Base-by-base conservation (phyloP, 305 asterid species). In the Striga hermonthica region DNA sequence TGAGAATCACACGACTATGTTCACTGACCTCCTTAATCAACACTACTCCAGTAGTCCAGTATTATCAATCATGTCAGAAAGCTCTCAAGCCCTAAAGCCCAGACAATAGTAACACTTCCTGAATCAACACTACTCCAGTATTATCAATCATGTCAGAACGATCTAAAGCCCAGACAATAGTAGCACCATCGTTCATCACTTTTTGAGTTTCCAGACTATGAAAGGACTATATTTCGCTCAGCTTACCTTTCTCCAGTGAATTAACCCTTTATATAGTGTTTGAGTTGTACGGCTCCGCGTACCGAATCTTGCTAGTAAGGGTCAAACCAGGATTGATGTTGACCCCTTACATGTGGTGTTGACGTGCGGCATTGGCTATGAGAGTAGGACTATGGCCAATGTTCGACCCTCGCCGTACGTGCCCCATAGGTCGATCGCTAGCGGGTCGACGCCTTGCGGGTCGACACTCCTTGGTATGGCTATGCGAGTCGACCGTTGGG, bases 131-230 rank as follows among this genome's bases (percentile, higher is more conserved):
- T 6, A 69, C 99, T 72, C 97, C 97, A 11, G 81, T 86, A 77
- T 90, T 92, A 75, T 92, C 98, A 76, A 89, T 77, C 56, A 97
- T 64, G 81, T 92, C 97, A 10, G 91, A 57, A 50, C 89, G 95
- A 80, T 92, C 97, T 64, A 89, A 87, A 34, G 97, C 88, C 57
- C 79, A 83, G 49, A 95, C 93, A 75, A 92, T 89, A 16, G 95
- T 86, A 60, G 87, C 97, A 62, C 97, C 98, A 66, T 92, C 97
- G 45, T 89, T 89, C 71, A 89, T 81, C 79, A 86, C 89, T 84
- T 84, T 84, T 89, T 39, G 87, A 79, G 7, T 70, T 73, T 13
- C 77, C 86, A 0, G 85, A 81, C 63, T 89, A 97, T 0, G 82
- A 82, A 63, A 92, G 85, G 71, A 92, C 85, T 49, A 89, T 97